Evolutionary conservation across 2,329 filamentous ascomycete genomes (phyloP).

Genomic region (Ophiocordyceps unilateralis): DNA sequence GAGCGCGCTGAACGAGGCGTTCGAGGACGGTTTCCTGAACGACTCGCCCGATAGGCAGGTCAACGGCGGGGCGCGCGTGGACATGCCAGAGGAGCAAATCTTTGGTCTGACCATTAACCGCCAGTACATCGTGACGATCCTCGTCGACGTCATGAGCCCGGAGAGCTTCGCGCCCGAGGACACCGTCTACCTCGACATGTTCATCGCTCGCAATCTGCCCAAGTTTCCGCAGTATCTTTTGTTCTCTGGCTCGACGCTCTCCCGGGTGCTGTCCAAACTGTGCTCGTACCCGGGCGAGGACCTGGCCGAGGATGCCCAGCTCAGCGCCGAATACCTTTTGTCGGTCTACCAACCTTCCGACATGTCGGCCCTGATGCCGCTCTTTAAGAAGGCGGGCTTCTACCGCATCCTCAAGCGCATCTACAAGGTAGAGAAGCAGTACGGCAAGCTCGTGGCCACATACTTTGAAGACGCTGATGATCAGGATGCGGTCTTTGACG

Average conservation of each 20-base stretch:
- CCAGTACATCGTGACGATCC: constrained; percentile 80
- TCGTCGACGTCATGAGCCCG: constrained; percentile 77
- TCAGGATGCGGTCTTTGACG: constrained; percentile 58
- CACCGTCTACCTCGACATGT: constrained; percentile 95
- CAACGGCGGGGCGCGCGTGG: constrained; percentile 31
- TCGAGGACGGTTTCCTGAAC: constrained; percentile 88
- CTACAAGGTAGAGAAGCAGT: constrained; percentile 66
- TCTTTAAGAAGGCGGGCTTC: constrained; percentile 67
- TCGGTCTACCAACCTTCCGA: constrained; percentile 88
- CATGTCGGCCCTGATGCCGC: constrained; percentile 54
- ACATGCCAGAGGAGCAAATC: constrained; percentile 46
- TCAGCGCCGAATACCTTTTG: constrained; percentile 90
- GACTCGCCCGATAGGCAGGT: constrained; percentile 48
- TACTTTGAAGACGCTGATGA: constrained; percentile 79
- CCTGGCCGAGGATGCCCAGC: constrained; percentile 79
- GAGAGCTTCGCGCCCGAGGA: constrained; percentile 61
- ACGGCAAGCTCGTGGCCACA: constrained; percentile 56
- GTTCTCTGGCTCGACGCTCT: constrained; percentile 70
- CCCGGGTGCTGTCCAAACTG: constrained; percentile 62
- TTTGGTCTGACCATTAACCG: constrained; percentile 63
- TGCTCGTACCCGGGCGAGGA: constrained; percentile 71
- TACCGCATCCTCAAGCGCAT: constrained; percentile 83
- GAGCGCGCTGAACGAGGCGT: constrained; percentile 91
- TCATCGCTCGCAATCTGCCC: constrained; percentile 83
- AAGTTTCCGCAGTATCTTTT: constrained; percentile 95